Evolutionary conservation across 305 asterid species (phyloP), one percentile per base, ranked within the genome.

Genomic region (Andrographis paniculata): DNA sequence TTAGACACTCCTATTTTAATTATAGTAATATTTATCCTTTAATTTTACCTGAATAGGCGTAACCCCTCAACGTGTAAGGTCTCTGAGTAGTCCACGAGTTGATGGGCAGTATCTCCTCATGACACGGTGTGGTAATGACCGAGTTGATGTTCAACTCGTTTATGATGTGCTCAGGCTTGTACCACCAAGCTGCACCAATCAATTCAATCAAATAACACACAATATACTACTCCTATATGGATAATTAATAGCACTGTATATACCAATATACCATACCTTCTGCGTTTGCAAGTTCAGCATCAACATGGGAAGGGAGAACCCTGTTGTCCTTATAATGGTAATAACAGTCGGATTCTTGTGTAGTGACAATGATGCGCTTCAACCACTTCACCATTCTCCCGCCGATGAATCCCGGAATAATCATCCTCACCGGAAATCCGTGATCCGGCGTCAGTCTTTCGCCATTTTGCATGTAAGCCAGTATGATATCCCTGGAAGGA

Each of bases 311-410:
- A 0, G 98, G 98, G 3, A 91, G 75, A 7, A 91, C 94, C 21
- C 78, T 53, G 9, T 91, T 91, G 52, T 91, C 98, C 65, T 57
- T 80, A 28, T 15, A 86, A 42, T 91, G 98, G 36, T 91, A 91
- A 52, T 75, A 78, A 61, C 58, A 82, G 6, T 82, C 93, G 0
- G 95, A 82, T 15, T 91, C 96, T 16, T 61, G 20, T 0, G 95
- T 74, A 5, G 93, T 80, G 0, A 91, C 95, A 0, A 86, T 52
- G 0, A 91, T 86, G 0, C 96, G 48, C 62, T 77, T 82, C 21
- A 91, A 45, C 98, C 98, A 91, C 58, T 91, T 91, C 36, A 91
- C 98, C 98, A 91, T 86, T 50, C 98, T 72, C 0, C 96, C 98
- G 10, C 98, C 96, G 42, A 91, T 80, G 62, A 70, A 83, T 1